These are phyloP conservation scores for Microthlaspi erraticum DNA, from an alignment of 345 rosid species.

Conservation along the genomic window DNA sequence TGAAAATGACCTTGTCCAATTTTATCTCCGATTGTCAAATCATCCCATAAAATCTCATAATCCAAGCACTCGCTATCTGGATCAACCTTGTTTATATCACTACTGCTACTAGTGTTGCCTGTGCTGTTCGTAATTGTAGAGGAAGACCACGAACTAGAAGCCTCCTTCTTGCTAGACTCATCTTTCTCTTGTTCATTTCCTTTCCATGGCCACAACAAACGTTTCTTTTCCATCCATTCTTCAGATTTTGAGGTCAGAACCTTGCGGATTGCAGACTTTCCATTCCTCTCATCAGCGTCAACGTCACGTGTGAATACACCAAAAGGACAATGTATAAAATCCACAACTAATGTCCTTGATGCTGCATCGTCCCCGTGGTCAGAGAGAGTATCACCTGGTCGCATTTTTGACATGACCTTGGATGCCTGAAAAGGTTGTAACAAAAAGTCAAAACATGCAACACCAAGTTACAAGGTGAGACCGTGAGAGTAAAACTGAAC, in stretches of 20 bases:
- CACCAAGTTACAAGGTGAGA: conserved; percentile 26
- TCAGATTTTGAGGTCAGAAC: conserved; percentile 77
- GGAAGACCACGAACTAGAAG: conserved; percentile 79
- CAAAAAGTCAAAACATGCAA: conserved; percentile 44
- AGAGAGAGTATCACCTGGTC: conserved; percentile 61
- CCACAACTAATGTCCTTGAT: conserved; percentile 91
- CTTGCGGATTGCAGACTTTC: conserved; percentile 73
- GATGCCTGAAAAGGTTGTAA: conserved; percentile 61
- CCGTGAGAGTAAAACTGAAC: conserved; percentile 38
- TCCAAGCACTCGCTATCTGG: conserved; percentile 77
- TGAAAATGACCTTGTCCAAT: conserved; percentile 80
- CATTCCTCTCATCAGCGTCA: conserved; percentile 74
- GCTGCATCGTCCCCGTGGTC: conserved; percentile 80
- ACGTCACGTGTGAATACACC: conserved; percentile 61
- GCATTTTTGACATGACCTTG: conserved; percentile 81
- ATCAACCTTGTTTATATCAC: conserved; percentile 78
- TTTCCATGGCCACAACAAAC: conserved; percentile 96
- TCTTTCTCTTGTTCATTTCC: conserved; percentile 69
- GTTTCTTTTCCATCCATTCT: conserved; percentile 86
- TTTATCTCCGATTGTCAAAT: conserved; percentile 80
- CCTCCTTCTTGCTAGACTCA: conserved; percentile 60
- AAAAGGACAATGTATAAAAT: conserved; percentile 58
- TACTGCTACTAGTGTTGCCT: conserved; percentile 90
- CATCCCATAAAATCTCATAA: conserved; percentile 93
- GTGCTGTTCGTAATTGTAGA: conserved; percentile 75